Conservation (phyloP, 1,139 yeast genomes). For the Spathaspora sp. region DNA sequence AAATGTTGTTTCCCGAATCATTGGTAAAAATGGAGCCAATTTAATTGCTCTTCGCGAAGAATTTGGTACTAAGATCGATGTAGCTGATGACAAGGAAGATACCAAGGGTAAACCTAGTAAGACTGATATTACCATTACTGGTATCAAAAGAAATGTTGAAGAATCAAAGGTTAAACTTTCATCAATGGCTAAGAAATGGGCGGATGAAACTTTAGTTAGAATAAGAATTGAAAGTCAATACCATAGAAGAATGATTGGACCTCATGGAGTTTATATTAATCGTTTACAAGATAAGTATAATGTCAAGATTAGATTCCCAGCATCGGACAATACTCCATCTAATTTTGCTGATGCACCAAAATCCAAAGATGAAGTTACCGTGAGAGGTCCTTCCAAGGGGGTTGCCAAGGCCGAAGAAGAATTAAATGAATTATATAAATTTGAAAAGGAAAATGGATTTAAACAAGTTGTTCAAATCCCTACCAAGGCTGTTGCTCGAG, state of each 20-base stretch:
- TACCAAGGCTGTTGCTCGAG: constrained; percentile 68
- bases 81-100: constrained; percentile 33
- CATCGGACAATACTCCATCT: constrained; percentile 29
- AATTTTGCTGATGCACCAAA: constrained; percentile 36
- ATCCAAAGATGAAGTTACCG: constrained; percentile 63
- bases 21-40: constrained; percentile 86
- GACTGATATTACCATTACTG: constrained; percentile 63
- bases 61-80: constrained; percentile 76
- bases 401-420: constrained; percentile 87
- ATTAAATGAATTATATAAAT: constrained; percentile 76
- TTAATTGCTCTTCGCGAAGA: constrained; percentile 71
- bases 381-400: constrained; percentile 91
- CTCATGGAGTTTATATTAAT: constrained; percentile 76
- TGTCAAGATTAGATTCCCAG: constrained; percentile 79
- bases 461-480: constrained; percentile 66
- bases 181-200: constrained; percentile 69
- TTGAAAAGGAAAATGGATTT: constrained; percentile 85
- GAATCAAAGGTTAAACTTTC: constrained; percentile 64
- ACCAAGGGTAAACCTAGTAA: constrained; percentile 39
- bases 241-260: constrained; percentile 84
- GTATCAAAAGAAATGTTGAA: constrained; percentile 77
- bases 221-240: constrained; percentile 72
- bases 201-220: constrained; percentile 72
- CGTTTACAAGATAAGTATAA: constrained; percentile 88
- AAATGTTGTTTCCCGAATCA: constrained; percentile 69